Evolutionary conservation across 148 eudicot genomes (phyloP), one percentile per base, ranked within the genome.

Genomic region (Rheum nobile): DNA sequence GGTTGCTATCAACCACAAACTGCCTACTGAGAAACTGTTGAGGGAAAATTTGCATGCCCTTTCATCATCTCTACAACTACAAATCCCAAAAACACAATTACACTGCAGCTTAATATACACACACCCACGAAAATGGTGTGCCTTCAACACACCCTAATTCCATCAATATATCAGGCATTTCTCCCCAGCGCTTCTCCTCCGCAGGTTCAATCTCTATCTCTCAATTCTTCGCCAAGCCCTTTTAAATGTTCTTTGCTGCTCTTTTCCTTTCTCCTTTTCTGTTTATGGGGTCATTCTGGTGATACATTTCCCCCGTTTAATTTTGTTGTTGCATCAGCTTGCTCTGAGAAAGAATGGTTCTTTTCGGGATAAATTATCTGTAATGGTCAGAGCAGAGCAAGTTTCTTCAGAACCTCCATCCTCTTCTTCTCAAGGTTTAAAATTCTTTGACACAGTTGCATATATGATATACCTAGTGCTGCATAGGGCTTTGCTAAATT

Each of bases 351-450:
- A 43, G 73, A 71, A 21, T 22, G 73, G 48, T 22, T 71, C 50
- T 3, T 41, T 10, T 22, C 31, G 46, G 46, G 48, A 39, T 39
- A 32, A 61, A 8, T 28, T 76, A 6, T 82, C 82, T 77, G 73
- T 87, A 76, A 48, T 86, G 50, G 86, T 87, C 67, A 86, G 81
- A 80, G 88, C 91, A 29, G 89, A 85, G 76, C 87, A 82, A 72
- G 76, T 83, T 71, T 74, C 90, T 71, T 74, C 88, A 32, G 35
- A 81, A 39, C 79, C 86, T 77, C 73, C 89, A 22, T 71, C 82
- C 24, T 47, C 83, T 37, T 67, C 79, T 80, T 68, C 74, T 67
- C 86, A 84, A 85, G 90, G 90, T 90, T 38, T 24, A 44, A 29
- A 8, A 9, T 42, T 16, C 16, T 24, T 29, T 11, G n/a, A 67